Evolutionary conservation across 2,329 filamentous ascomycete genomes (phyloP), one percentile per base, ranked within the genome.

Genomic region (Trichoderma breve): DNA sequence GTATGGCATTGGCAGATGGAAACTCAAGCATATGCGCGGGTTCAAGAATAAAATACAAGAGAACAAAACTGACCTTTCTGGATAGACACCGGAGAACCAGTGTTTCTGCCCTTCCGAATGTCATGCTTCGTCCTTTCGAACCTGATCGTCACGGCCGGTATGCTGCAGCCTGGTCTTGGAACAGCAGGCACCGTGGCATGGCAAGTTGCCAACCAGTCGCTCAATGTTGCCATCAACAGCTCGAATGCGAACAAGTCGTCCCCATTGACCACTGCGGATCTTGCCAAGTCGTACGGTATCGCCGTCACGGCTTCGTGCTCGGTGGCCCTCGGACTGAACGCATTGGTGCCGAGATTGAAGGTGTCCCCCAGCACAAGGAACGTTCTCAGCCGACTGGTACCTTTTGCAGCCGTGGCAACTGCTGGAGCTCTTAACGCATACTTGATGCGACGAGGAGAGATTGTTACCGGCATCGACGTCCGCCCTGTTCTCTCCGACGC

Each of bases 171-270:
- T 3, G 93, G 93, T 11, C 88, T 98, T 28, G 85, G 88, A 77
- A 97, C 92, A 58, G 88, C 88, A 55, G 96, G 95, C 67, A 98
- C 94, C 6, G 86, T 98, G 47, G 91, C 92, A 75, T 99, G 96
- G 96, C 96, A 99, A 84, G 90, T 98, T 72, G 90, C 93, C 76
- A 99, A 99, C 83, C 96, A 99, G 85, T 98, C 95, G 14, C 91
- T 99, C 77, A 99, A 99, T 81, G 96, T 99, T 32, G 95, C 94
- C 76, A 95, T 99, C 87, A 99, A 99, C 87, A 94, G 90, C 81
- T 93, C 95, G 79, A 99, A 99, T 82, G 94, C 95, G 74, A 99
- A 99, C 88, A 99, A 99, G 83, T 97, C 94, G 51, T 95, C 94
- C 3, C 94, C 95, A 1, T 88, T 98, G 74, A 92, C 93, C 24